These are phyloP conservation scores for Pistacia atlantica DNA, from an alignment of 345 rosid species.

Conservation along the genomic window DNA sequence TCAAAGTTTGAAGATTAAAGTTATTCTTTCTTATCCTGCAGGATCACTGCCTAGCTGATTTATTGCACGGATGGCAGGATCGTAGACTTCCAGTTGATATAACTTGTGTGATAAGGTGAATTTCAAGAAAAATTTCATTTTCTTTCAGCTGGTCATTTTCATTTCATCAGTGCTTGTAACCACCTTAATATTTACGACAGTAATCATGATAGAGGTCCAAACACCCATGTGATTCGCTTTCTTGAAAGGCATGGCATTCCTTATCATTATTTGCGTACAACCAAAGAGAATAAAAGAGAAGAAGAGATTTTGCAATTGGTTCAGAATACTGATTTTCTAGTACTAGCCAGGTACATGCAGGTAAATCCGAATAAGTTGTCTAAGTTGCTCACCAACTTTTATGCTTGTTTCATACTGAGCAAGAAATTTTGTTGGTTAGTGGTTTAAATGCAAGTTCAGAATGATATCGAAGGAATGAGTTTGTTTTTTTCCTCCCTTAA, in stretches of 20 bases:
- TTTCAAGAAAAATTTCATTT: background rate
- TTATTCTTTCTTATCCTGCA: conserved; percentile 30
- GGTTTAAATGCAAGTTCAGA: background rate
- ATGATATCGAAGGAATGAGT: conserved; percentile 14
- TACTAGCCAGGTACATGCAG: conserved; percentile 99
- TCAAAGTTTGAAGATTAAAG: background rate
- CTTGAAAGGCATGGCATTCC: conserved; percentile 89
- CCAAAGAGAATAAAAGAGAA: conserved; percentile 63
- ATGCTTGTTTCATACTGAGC: conserved; percentile 1
- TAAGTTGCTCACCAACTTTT: background rate
- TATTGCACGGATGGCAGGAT: conserved; percentile 88
- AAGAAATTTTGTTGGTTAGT: background rate
- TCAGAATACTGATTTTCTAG: conserved; percentile 80
- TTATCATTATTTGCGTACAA: conserved; percentile 69
- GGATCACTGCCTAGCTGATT: conserved; percentile 94
- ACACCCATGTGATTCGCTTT: conserved; percentile 80
- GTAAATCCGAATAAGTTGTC: conserved; percentile 43
- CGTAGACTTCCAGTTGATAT: conserved; percentile 88
- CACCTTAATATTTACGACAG: conserved; percentile 39
- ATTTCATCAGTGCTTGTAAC: conserved; percentile 15
- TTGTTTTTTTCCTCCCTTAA: conserved; percentile 8
- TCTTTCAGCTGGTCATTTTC: background rate
- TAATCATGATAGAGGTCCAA: conserved; percentile 84
- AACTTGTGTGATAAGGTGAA: conserved; percentile 86
- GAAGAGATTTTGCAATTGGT: conserved; percentile 79